phyloP scores from a whole-genome alignment of 306 rosid species.

The Gastrolobium villosum region DNA sequence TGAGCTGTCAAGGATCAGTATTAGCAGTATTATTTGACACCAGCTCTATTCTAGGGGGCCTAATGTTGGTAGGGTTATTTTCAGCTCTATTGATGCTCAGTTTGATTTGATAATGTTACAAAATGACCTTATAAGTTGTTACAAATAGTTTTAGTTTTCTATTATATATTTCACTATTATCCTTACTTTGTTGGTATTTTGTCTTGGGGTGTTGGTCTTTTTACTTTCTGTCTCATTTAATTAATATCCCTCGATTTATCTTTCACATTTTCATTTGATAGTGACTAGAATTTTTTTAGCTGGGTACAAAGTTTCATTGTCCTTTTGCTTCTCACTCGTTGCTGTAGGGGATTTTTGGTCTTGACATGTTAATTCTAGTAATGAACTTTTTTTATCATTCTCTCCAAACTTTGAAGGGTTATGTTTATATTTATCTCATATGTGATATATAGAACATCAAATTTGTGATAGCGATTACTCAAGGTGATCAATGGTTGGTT shows the following conservation, averaged over 20 bases:
- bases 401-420: neutral
- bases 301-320: neutral
- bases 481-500: neutral
- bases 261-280: slow-evolving; percentile 16
- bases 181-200: neutral
- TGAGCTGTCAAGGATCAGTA: too few species aligned
- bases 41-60: slow-evolving; percentile 85
- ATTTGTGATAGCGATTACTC: neutral
- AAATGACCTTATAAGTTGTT: slow-evolving; percentile 12
- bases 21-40: too few species aligned
- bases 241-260: neutral
- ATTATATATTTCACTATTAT: slow-evolving; percentile 3
- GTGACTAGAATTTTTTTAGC: neutral
- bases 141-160: slow-evolving; percentile 18
- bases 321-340: slow-evolving; percentile 19
- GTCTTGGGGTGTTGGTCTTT: slow-evolving; percentile 23
- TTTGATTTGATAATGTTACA: slow-evolving; percentile 34
- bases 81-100: slow-evolving; percentile 15
- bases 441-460: neutral
- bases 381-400: neutral
- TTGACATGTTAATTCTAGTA: neutral
- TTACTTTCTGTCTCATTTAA: slow-evolving; percentile 5
- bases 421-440: neutral
- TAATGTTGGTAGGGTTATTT: slow-evolving; percentile 69
- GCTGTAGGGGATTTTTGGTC: neutral